These are phyloP conservation scores for Odonthalia washingtoniensis DNA, from an alignment of 31 red algal genomes.

Conservation along the genomic window DNA sequence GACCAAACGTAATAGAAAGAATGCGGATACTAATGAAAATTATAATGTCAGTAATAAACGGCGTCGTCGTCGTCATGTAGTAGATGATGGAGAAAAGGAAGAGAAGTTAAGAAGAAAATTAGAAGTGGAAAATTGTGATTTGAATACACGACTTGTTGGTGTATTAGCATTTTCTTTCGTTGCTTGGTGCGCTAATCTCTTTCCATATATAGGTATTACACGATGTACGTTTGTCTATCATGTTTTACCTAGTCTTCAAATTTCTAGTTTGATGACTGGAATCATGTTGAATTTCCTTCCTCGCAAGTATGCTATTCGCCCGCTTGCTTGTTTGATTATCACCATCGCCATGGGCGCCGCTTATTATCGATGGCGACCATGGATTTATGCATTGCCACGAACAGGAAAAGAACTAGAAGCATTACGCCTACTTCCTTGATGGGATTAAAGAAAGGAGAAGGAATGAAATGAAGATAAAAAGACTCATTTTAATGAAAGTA, in stretches of 20 bases:
- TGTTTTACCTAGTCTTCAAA: slow-evolving; percentile 54
- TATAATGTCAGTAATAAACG: not conserved
- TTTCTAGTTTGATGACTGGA: slow-evolving; percentile 52
- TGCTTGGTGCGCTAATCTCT: slow-evolving; percentile 80
- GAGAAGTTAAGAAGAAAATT: not conserved
- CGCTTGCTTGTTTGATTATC: not conserved
- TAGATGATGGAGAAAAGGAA: not conserved
- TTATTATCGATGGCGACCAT: slow-evolving; percentile 68
- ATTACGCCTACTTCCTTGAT: slow-evolving; percentile 69
- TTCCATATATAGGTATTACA: slow-evolving; percentile 89
- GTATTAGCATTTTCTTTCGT: slow-evolving; percentile 54
- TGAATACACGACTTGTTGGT: not conserved
- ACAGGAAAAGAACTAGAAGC: slow-evolving; percentile 36
- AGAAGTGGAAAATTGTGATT: not conserved
- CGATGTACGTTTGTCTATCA: slow-evolving; percentile 97
- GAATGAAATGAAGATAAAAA: not conserved
- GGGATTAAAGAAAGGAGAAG: slow-evolving; percentile 50
- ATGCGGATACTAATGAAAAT: not conserved
- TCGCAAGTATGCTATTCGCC: slow-evolving; percentile 13
- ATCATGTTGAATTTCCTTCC: slow-evolving; percentile 48
- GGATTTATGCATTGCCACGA: slow-evolving; percentile 70
- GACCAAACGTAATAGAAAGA: not conserved
- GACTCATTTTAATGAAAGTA: not conserved
- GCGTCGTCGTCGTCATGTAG: too few relatives aligned
- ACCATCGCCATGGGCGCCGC: slow-evolving; percentile 43